Conservation (phyloP, 352 stramenopile genomes). For the Phytophthora podocarpi region DNA sequence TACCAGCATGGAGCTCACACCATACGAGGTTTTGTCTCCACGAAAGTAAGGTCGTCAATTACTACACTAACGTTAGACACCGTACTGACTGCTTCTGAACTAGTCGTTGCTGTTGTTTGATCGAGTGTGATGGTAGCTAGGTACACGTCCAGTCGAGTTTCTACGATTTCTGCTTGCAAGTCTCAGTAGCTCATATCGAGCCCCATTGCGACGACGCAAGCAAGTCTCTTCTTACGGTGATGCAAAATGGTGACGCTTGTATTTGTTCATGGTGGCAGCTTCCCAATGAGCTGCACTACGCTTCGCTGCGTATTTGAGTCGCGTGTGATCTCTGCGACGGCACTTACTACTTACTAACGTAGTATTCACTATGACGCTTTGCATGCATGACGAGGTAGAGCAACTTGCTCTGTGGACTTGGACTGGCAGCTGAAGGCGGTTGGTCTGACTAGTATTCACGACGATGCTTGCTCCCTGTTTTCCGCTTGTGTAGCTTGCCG, state of each 20-base stretch:
- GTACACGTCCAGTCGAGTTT: slow-evolving; percentile 11
- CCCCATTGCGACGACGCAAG: slow-evolving; percentile 1
- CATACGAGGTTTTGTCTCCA: neutral
- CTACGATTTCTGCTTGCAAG: neutral
- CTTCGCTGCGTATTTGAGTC: slow-evolving; percentile 9
- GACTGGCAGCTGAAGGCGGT: neutral
- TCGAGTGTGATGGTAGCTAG: slow-evolving; percentile 3
- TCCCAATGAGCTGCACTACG: slow-evolving; percentile 27
- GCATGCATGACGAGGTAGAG: slow-evolving; percentile 16
- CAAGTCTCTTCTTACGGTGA: slow-evolving; percentile 4
- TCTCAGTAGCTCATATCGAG: no score
- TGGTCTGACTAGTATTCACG: slow-evolving; percentile 6
- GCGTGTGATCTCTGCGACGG: no score
- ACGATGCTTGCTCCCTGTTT: slow-evolving; percentile 15
- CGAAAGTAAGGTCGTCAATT: no score
- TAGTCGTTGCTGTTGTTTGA: slow-evolving; percentile 12
- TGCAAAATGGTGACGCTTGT: slow-evolving; percentile 23
- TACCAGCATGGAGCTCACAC: slow-evolving; percentile 1
- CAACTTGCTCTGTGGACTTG: slow-evolving; percentile 15
- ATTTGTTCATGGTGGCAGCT: slow-evolving; percentile 23
- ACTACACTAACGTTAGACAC: neutral
- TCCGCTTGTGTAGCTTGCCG: slow-evolving; percentile 16
- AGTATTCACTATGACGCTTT: slow-evolving; percentile 15
- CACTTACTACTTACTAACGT: slow-evolving; percentile 26
- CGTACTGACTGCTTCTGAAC: slow-evolving; percentile 23